Evolutionary conservation across 352 stramenopile species (phyloP), one percentile per base, ranked within the genome.

Genomic region (Elongisporangium anandrum): DNA sequence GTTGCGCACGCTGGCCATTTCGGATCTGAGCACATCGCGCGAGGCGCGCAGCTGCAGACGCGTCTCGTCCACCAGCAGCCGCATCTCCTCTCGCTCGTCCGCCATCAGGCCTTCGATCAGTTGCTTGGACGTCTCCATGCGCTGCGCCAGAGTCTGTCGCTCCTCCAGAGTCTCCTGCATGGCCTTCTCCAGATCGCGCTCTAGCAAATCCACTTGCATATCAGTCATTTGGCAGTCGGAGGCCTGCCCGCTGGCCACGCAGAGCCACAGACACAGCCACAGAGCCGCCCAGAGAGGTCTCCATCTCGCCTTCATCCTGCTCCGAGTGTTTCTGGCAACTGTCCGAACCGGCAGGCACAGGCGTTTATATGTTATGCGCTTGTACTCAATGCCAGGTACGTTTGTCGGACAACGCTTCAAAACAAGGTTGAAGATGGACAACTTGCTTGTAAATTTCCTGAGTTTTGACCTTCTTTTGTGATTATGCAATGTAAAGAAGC

Each of bases 11-110:
- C 22, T 54, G 7, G 61, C 52, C 68, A 76, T 73, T 49, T 76
- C 68, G n/a, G 53, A 57, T 47, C 50, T 50, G 52, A 76, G 19
- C 20, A 63, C 68, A 13, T 72, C 65, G 15, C 65, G 65, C 19
- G 73, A 13, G 39, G 62, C 55, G 29, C 62, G 51, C 55, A 73
- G 63, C 38, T 64, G 34, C 9, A 67, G 51, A 19, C 55, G 65
- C 56, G 59, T 70, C 45, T 68, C 59, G 2, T 60, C 49, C 13
- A 69, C 56, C 26, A 65, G 70, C 16, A 66, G 34, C 16, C 54
- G 49, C 4, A 57, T 72, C 58, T 72, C 64, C 12, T 55, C 34
- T 19, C 34, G 53, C 51, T 75, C 68, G 52, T 64, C 54, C 21
- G 41, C 34, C 12, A 75, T 60, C 2, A 75, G 49, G 16, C 23